phyloP scores from a whole-genome alignment of 768 basidiomycete species.

The Rhizopogon rudus region DNA sequence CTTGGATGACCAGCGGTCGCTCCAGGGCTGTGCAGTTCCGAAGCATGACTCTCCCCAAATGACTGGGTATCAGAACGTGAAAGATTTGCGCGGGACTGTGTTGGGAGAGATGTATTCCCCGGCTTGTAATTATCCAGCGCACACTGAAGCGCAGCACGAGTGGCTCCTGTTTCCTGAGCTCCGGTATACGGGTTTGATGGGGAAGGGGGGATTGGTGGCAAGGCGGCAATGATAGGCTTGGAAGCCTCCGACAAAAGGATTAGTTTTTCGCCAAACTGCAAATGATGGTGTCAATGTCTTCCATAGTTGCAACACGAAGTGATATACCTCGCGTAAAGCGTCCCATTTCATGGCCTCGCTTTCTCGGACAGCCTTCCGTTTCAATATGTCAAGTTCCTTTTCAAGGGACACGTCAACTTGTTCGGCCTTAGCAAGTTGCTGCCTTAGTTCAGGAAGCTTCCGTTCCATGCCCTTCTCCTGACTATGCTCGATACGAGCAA shows the following conservation, averaged over 20 bases:
- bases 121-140: conserved; percentile 76
- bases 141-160: conserved; percentile 70
- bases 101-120: conserved; percentile 53
- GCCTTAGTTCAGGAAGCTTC: conserved; percentile 64
- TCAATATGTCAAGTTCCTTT: conserved; percentile 64
- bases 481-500: conserved; percentile 61
- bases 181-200: conserved; percentile 53
- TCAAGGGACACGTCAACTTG: conserved; percentile 61
- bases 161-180: conserved; percentile 56
- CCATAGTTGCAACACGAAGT: background rate
- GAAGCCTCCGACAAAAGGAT: conserved; percentile 70
- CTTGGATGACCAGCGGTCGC: conserved; percentile 25
- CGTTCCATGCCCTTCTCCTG: conserved; percentile 60
- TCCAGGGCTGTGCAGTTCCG: conserved; percentile 52
- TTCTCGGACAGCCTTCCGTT: conserved; percentile 71
- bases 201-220: conserved; percentile 68
- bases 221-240: conserved; percentile 50
- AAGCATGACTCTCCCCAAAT: conserved; percentile 81
- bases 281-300: background rate
- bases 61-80: conserved; percentile 70
- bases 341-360: conserved; percentile 79
- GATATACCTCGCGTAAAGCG: conserved; percentile 68
- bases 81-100: conserved; percentile 45
- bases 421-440: conserved; percentile 63
- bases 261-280: conserved; percentile 78